phyloP scores from a whole-genome alignment of 2,329 filamentous ascomycete species.

The Penicillium sp. region DNA sequence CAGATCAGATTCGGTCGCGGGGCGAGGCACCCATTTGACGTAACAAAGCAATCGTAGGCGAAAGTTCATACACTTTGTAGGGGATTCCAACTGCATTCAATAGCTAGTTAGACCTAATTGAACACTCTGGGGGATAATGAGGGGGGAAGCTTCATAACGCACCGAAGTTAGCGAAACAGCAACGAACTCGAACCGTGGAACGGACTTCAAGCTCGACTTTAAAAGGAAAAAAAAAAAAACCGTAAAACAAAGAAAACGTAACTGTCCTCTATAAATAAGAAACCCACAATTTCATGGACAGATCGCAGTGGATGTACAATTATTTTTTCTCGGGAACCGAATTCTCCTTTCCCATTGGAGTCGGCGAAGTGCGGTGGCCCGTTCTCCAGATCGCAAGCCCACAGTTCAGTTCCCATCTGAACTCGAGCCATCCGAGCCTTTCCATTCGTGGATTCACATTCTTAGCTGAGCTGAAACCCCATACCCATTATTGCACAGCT shows the following conservation, averaged over 20 bases:
- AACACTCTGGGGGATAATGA: not conserved
- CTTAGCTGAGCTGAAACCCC: conserved; percentile 17
- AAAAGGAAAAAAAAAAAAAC: not conserved
- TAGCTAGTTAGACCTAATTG: not conserved
- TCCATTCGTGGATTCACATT: conserved; percentile 10
- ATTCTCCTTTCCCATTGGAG: conserved; percentile 13
- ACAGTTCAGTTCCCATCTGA: not conserved
- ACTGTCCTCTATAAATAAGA: not conserved
- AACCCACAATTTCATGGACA: not conserved
- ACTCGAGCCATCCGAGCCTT: not conserved
- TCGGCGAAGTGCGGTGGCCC: conserved; percentile 6
- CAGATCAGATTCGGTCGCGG: conserved; percentile 11
- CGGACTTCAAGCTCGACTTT: not conserved
- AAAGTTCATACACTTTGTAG: not conserved
- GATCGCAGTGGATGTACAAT: not conserved
- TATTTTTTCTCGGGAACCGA: conserved; percentile 6
- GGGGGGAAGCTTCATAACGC: not conserved
- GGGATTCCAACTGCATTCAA: not conserved
- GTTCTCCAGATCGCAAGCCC: conserved; percentile 14
- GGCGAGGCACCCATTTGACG: conserved; percentile 8
- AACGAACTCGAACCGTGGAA: conserved; percentile 1
- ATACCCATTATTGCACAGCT: conserved; percentile 1
- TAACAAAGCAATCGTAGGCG: not conserved
- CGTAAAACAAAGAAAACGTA: not conserved
- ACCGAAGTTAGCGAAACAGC: not conserved